Conservation (phyloP, 345 rosid species). For the Aquilaria yunnanensis region DNA sequence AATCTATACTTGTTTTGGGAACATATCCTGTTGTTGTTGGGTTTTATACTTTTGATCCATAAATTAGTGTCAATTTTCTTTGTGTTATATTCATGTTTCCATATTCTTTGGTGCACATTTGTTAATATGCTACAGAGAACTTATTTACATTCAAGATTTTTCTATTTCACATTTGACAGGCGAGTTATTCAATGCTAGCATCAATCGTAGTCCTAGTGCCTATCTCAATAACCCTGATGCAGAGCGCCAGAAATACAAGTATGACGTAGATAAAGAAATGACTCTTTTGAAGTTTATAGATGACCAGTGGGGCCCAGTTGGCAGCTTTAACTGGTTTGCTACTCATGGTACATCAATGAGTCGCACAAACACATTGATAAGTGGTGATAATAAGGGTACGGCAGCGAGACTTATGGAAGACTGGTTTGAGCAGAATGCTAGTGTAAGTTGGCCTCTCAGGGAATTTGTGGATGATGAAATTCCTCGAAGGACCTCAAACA, state of each 20-base stretch:
- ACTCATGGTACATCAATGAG: constrained; percentile 99
- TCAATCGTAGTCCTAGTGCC: constrained; percentile 97
- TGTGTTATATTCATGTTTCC: too few species aligned
- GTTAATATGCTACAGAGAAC: not conserved
- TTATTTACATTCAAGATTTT: constrained; percentile 8
- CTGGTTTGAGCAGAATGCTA: constrained; percentile 58
- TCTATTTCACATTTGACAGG: constrained; percentile 33
- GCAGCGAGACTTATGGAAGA: constrained; percentile 98
- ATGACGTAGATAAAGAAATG: constrained; percentile 90
- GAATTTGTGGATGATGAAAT: constrained; percentile 34
- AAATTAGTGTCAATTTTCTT: too few species aligned
- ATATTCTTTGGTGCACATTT: not conserved
- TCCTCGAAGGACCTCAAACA: constrained; percentile 71
- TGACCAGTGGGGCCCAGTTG: constrained; percentile 84
- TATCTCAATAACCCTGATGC: constrained; percentile 81
- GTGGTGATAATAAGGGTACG: constrained; percentile 99
- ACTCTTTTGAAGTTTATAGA: constrained; percentile 95
- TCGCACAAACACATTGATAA: constrained; percentile 86
- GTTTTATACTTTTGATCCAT: constrained; percentile 1
- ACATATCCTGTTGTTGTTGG: constrained; percentile 4
- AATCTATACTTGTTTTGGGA: constrained; percentile 5
- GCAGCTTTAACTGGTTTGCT: constrained; percentile 98
- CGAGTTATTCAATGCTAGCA: constrained; percentile 84
- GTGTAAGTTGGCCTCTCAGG: constrained; percentile 28
- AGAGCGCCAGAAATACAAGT: constrained; percentile 72